Evolutionary conservation across 352 stramenopile genomes (phyloP), one percentile per base, ranked within the genome.

Genomic region (Phytopythium chamaehyphon): DNA sequence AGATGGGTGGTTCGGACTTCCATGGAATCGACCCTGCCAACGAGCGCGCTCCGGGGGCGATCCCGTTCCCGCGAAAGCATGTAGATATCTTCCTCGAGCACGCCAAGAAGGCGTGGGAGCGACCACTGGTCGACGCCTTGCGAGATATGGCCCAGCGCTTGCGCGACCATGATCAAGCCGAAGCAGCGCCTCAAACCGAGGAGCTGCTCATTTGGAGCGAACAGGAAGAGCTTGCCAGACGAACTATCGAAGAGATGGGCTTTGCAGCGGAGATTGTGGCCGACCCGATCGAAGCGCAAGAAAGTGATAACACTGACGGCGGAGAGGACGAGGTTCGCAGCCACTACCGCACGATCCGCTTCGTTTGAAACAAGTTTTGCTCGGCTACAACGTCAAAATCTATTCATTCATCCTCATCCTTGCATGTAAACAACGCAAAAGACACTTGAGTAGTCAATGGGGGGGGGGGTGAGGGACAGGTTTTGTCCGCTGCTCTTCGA

Each of bases 1-100:
- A 93, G 83, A 62, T 89, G 47, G 83, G 83, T 44, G 83, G 81
- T 2, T 91, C 83, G n/a, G 79, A 92, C 52, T 94, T 90, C 48
- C 83, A 94, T 48, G 83, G 81, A 23, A 92, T 92, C 54, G 75
- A 94, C 22, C 64, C 75, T 6, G 75, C 55, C 8, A 86, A 67
- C 1, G 83, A 94, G 62, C 71, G 73, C 48, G 66, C 75, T 6
- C 83, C 83, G 6, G 83, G 83, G n/a, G 77, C 72, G 19, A 89
- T 94, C 21, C 82, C 82, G 0, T 80, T 94, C 47, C 81, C 83
- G 7, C 71, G 76, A 36, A 59, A 78, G 24, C 77, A 92, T 35
- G 51, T 94, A 5, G 77, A 94, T 10, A 44, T 55, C 2, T 94
- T 94, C 48, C 62, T 94, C 11, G 73, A 65, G 38, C 76, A 87